Conservation (phyloP, 164 flowering plant genomes). For the Piper longum region DNA sequence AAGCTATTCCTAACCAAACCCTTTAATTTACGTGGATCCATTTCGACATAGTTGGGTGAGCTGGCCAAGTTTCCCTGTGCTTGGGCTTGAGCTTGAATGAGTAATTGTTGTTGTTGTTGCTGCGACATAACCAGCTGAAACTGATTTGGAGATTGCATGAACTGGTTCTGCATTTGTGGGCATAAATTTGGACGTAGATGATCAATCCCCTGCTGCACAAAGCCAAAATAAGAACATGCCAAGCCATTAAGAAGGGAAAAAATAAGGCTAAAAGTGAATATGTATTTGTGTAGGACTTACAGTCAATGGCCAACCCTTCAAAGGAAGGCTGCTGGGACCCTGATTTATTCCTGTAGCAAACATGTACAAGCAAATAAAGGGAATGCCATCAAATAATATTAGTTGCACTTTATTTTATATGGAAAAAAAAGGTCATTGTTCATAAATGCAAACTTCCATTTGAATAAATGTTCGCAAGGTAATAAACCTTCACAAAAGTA, state of each 20-base stretch:
- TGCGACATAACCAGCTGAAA: slow-evolving; percentile 24
- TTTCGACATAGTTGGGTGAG: slow-evolving; percentile 46
- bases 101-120: slow-evolving; percentile 63
- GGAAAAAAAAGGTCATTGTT: neutral
- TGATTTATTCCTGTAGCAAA: slow-evolving; percentile 44
- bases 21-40: slow-evolving; percentile 45
- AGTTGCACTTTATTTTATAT: neutral
- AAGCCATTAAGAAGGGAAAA: neutral
- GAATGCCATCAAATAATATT: neutral
- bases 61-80: slow-evolving; percentile 57
- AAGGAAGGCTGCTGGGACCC: slow-evolving; percentile 57
- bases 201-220: slow-evolving; percentile 49
- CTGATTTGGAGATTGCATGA: slow-evolving; percentile 46
- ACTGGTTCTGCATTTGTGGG: slow-evolving; percentile 58
- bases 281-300: slow-evolving; percentile 1
- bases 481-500: neutral
- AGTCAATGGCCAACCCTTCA: slow-evolving; percentile 73
- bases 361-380: neutral
- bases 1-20: slow-evolving; percentile 50
- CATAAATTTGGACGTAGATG: slow-evolving; percentile 51
- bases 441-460: neutral
- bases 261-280: neutral
- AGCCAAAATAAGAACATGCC: neutral
- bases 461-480: neutral
- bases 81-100: slow-evolving; percentile 61